These are phyloP conservation scores for Ephemerocybe angulata DNA, from an alignment of 768 basidiomycete species.

Conservation along the genomic window DNA sequence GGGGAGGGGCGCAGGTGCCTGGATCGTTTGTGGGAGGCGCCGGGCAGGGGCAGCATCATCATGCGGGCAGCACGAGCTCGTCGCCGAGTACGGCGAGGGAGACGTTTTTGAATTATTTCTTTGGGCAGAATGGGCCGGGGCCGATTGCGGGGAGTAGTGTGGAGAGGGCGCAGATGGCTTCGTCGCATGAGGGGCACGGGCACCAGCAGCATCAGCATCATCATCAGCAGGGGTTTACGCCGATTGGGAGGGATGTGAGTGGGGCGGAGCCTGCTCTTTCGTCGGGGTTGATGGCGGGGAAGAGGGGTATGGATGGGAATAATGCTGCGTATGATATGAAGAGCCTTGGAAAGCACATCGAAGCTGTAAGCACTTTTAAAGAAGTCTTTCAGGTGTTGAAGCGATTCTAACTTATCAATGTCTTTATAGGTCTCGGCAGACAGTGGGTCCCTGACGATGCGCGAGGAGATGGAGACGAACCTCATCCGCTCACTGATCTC, in stretches of 20 bases:
- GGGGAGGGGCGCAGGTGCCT: conserved; percentile 4
- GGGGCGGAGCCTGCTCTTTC: conserved; percentile 47
- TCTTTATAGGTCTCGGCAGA: conserved; percentile 52
- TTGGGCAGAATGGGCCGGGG: conserved; percentile 85
- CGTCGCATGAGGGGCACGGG: no score
- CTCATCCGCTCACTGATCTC: conserved; percentile 93
- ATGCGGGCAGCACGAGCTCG: conserved; percentile 27
- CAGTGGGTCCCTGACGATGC: conserved; percentile 60
- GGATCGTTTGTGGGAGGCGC: conserved; percentile 16
- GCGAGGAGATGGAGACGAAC: conserved; percentile 96
- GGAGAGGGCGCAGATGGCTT: conserved; percentile 38
- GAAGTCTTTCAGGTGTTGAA: neutral
- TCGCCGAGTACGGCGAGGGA: conserved; percentile 66
- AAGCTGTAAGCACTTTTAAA: conserved; percentile 66
- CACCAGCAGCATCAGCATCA: conserved; percentile 19
- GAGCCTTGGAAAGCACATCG: conserved; percentile 94
- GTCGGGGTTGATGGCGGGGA: conserved; percentile 64
- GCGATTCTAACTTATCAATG: conserved; percentile 5
- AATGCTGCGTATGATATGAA: conserved; percentile 97
- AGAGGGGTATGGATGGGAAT: conserved; percentile 64
- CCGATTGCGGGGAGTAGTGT: conserved; percentile 57
- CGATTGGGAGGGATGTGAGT: conserved; percentile 64
- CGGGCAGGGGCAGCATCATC: conserved; percentile 3
- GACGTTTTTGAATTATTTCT: conserved; percentile 96
- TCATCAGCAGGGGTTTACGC: conserved; percentile 31